Conservation (phyloP, 2,329 filamentous ascomycete genomes). For the Allantophomopsis lycopodina region DNA sequence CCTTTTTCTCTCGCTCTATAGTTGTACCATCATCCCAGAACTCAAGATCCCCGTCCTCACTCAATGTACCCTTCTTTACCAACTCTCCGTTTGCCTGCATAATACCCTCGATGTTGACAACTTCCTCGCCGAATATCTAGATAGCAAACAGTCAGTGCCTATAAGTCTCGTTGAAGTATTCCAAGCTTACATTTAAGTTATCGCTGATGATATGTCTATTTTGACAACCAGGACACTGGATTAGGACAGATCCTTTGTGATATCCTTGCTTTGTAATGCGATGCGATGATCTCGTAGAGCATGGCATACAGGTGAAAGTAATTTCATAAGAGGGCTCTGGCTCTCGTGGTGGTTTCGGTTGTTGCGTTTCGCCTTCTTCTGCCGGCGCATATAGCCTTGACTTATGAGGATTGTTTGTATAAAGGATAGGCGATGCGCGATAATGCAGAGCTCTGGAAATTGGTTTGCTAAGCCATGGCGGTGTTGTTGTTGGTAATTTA, state of each 20-base stretch:
- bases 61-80: slow-evolving; percentile 57
- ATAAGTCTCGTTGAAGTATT: neutral
- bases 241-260: slow-evolving; percentile 77
- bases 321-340: slow-evolving; percentile 62
- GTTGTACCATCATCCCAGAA: slow-evolving; percentile 61
- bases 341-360: no score
- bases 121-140: slow-evolving; percentile 60
- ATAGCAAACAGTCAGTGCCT: slow-evolving; percentile 3
- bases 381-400: no score
- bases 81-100: slow-evolving; percentile 62
- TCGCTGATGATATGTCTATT: slow-evolving; percentile 88
- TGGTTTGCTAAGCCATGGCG: no score
- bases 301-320: slow-evolving; percentile 87
- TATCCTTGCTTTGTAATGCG: slow-evolving; percentile 89
- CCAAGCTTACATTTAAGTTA: slow-evolving; percentile 48
- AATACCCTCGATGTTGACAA: slow-evolving; percentile 63
- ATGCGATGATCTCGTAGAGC: slow-evolving; percentile 68
- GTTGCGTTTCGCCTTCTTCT: no score
- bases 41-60: slow-evolving; percentile 75
- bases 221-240: slow-evolving; percentile 75
- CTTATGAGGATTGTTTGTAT: no score
- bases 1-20: slow-evolving; percentile 7
- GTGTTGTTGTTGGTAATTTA: no score
- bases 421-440: neutral
- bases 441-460: neutral